These are phyloP conservation scores for Iris pallida DNA, from an alignment of 116 monocot genomes.

Conservation along the genomic window DNA sequence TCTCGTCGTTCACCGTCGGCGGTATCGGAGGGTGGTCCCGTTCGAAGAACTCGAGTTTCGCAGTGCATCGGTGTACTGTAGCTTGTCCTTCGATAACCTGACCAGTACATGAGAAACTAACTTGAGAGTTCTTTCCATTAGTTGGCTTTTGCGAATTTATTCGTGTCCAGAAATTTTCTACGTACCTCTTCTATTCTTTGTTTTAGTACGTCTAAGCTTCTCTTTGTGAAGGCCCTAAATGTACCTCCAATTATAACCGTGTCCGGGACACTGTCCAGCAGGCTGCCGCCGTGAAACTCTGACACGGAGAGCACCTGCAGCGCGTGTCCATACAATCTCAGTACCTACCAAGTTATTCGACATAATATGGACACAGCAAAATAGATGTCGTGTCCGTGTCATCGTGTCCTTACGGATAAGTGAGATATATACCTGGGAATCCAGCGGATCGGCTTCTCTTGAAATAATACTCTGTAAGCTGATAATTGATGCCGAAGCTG, in stretches of 20 bases:
- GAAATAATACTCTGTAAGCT: constrained; percentile 27
- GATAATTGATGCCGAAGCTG: constrained; percentile 14
- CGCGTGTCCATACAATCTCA: too few species aligned
- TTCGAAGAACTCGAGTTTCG: constrained; percentile 22
- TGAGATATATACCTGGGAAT: constrained; percentile 18
- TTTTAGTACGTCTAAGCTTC: constrained; percentile 9
- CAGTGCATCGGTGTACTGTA: constrained; percentile 19
- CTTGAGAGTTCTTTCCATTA: not conserved
- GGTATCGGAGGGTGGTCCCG: constrained; percentile 4
- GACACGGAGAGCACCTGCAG: constrained; percentile 9
- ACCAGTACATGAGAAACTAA: not conserved
- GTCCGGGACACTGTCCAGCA: not conserved
- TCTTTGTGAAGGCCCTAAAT: constrained; percentile 15
- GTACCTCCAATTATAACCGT: constrained; percentile 11
- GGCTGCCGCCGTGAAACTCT: constrained; percentile 10
- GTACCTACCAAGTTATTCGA: not conserved
- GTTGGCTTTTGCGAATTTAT: not conserved
- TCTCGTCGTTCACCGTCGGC: not conserved
- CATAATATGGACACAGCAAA: not conserved
- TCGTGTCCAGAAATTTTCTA: not conserved
- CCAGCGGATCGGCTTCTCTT: constrained; percentile 29
- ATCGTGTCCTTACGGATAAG: too few species aligned
- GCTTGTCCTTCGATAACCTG: constrained; percentile 24
- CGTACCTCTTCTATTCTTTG: constrained; percentile 21
- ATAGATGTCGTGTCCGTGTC: too few species aligned